These are phyloP conservation scores for Rickenella mellea DNA, from an alignment of 768 basidiomycete genomes.

Conservation along the genomic window DNA sequence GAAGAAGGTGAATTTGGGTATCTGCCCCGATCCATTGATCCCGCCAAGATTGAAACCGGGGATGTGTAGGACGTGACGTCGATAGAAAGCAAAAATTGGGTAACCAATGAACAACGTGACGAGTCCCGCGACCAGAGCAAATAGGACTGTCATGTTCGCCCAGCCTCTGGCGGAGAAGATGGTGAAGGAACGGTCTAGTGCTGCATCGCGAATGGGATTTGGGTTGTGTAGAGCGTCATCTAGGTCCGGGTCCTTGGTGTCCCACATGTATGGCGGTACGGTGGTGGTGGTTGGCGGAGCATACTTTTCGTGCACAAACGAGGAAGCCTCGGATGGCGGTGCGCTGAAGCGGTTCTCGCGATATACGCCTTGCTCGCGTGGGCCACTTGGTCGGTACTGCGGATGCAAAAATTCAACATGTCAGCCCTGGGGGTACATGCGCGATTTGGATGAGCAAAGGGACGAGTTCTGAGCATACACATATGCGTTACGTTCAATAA, in stretches of 20 bases:
- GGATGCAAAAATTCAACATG: constrained; percentile 8
- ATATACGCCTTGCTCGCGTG: constrained; percentile 33
- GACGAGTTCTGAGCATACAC: neutral
- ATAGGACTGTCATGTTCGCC: constrained; percentile 62
- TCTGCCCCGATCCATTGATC: constrained; percentile 81
- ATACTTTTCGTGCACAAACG: constrained; percentile 26
- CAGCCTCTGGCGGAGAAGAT: constrained; percentile 79
- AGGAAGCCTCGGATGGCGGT: constrained; percentile 36
- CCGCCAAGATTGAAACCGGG: constrained; percentile 79
- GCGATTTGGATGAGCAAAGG: neutral
- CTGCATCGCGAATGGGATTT: constrained; percentile 38
- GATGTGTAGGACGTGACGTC: constrained; percentile 6
- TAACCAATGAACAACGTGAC: constrained; percentile 82
- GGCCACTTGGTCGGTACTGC: constrained; percentile 50
- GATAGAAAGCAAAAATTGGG: constrained; percentile 52
- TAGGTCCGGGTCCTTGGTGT: constrained; percentile 71
- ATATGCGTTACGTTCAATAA: neutral
- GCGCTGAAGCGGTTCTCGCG: constrained; percentile 48
- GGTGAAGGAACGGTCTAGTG: constrained; percentile 44
- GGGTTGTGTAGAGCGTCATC: constrained; percentile 90
- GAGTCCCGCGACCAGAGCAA: constrained; percentile 58
- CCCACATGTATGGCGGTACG: constrained; percentile 68
- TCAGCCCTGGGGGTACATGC: no score
- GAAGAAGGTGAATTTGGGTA: constrained; percentile 63
- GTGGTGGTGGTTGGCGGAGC: constrained; percentile 42